Percentiles rank a stretch among this genome's conserved stretches.
Conservation (phyloP, 768 basidiomycete species). For the Mycena albidolilacea region DNA sequence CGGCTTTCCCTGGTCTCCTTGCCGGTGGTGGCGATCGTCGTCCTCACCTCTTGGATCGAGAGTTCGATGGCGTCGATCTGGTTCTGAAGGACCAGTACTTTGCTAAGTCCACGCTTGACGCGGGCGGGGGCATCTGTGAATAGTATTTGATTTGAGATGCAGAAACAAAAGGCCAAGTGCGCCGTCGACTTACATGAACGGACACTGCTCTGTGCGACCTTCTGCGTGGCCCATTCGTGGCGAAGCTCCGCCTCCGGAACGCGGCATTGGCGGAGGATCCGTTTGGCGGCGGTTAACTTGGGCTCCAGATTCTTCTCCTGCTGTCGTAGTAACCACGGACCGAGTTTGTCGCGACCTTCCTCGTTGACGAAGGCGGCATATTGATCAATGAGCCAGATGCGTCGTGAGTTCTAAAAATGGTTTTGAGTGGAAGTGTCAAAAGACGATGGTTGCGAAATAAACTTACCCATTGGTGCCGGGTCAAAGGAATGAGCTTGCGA, state of each 20-base stretch:
- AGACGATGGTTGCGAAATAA: too few species aligned
- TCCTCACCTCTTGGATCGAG: slow-evolving; percentile 36
- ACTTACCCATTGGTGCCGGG: slow-evolving; percentile 39
- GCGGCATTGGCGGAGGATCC: slow-evolving; percentile 39
- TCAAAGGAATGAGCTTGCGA: slow-evolving; percentile 40
- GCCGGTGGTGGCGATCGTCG: slow-evolving; percentile 22
- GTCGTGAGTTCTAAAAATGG: slow-evolving; percentile 24
- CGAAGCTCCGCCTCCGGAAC: slow-evolving; percentile 41
- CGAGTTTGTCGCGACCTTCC: slow-evolving; percentile 48
- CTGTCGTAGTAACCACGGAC: slow-evolving; percentile 49
- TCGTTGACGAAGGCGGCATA: slow-evolving; percentile 45
- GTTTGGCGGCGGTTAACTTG: slow-evolving; percentile 33
- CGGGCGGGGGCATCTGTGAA: slow-evolving; percentile 45
- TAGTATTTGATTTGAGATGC: neutral
- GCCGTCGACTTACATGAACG: slow-evolving; percentile 40
- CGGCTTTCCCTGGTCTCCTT: neutral
- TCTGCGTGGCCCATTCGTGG: slow-evolving; percentile 52
- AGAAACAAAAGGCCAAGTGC: neutral
- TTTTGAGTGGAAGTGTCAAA: slow-evolving; percentile 40
- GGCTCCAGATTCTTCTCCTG: slow-evolving; percentile 36
- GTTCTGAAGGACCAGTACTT: slow-evolving; percentile 48
- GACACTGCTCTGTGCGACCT: slow-evolving; percentile 47
- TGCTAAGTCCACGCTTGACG: slow-evolving; percentile 52
- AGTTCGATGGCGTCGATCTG: slow-evolving; percentile 45
- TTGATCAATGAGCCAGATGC: slow-evolving; percentile 53